Percentiles rank a stretch among this genome's conserved stretches.
Evolutionary conservation across 345 rosid genomes (phyloP).

Genomic region (Boechera stricta): DNA sequence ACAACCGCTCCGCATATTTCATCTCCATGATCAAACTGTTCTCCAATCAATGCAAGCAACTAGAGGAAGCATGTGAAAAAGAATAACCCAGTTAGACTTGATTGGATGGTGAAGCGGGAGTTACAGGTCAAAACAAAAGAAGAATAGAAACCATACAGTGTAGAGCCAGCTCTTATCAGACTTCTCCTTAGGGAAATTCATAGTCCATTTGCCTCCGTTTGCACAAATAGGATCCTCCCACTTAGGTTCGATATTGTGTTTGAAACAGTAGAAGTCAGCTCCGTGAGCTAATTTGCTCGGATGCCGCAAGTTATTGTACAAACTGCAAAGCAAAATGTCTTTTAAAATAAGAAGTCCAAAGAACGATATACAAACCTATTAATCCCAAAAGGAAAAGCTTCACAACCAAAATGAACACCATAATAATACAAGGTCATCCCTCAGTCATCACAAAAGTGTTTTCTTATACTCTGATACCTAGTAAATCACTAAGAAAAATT

Average conservation of each 20-base stretch:
- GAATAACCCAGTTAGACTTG: slow-evolving; percentile 19
- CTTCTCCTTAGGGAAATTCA: slow-evolving; percentile 54
- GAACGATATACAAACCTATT: not conserved
- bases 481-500: not conserved
- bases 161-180: slow-evolving; percentile 81
- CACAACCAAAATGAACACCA: not conserved
- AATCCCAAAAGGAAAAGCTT: not conserved
- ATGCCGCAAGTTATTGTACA: slow-evolving; percentile 72
- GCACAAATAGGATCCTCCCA: slow-evolving; percentile 99
- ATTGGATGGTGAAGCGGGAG: not conserved
- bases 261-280: slow-evolving; percentile 91
- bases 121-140: not conserved
- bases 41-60: slow-evolving; percentile 93
- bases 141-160: slow-evolving; percentile 57
- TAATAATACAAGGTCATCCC: not conserved
- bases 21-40: slow-evolving; percentile 91
- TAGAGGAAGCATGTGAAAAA: not conserved
- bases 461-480: no score
- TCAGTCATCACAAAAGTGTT: no score
- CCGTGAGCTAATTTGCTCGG: slow-evolving; percentile 72
- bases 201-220: slow-evolving; percentile 95
- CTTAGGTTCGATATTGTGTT: slow-evolving; percentile 82
- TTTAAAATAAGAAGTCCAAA: not conserved
- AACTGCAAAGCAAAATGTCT: slow-evolving; percentile 49
- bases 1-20: slow-evolving; percentile 96